Evolutionary conservation across 495 filamentous ascomycete species (phyloP), one percentile per base, ranked within the genome.

Genomic region (Apodospora peruviana): DNA sequence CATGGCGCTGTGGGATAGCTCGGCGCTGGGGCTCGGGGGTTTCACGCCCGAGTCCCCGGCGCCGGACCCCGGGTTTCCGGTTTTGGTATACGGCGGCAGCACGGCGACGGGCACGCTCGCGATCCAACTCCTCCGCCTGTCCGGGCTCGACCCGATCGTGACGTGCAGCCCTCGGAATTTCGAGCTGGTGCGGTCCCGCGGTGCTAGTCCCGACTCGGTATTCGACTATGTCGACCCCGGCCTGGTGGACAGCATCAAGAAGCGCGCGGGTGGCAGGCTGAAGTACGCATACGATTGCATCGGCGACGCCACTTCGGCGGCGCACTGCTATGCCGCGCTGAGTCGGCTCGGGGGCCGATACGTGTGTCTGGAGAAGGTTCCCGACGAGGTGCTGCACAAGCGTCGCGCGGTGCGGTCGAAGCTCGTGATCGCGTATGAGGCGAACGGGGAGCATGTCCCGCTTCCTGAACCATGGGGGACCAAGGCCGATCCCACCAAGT

Each of bases 101-200:
- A 74, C 71, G 11, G 65, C 75, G 5, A 63, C 69, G 7, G 75
- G 74, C 0, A 65, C 71, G 12, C 47, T 71, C 2, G 73, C 72
- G 0, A 66, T 75, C 16, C 75, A 78, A 32, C 54, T 76, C 25
- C 47, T 70, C 2, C 61, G 61, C 36, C 55, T 55, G 11, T 53
- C 67, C 20, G 75, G 76, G 8, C 62, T 67, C 20, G 57, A 64
- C 3, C 67, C 74, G 10, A 70, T 83, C 35, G 63, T 74, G 5
- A 81, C 78, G 0, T 80, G 79, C 50, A 83, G 80, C 0, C 71
- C 74, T 0, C 59, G 57, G 10, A 85, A 84, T 60, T 77, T 79
- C 45, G 67, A 72, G 3, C 59, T 83, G 4, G 73, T 77, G n/a
- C 60, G 65, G 22, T 58, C 47, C 2, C 72, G 72, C 19, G 82